These are phyloP conservation scores for Phragmites australis DNA, from an alignment of 176 grass and related monocot species.

Conservation along the genomic window DNA sequence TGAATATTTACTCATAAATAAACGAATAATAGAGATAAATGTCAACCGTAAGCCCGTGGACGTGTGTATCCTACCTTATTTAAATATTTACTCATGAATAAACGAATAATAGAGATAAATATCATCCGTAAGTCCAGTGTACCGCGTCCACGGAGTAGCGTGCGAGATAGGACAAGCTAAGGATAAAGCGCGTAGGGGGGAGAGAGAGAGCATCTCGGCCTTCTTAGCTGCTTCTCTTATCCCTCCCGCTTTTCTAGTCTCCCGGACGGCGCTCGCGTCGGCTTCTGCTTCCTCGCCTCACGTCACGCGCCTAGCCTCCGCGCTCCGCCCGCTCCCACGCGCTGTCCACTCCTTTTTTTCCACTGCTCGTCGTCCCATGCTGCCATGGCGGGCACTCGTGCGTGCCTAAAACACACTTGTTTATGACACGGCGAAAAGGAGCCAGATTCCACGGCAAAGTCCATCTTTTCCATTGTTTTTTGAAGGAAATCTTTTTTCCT, in stretches of 20 bases:
- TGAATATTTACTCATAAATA: too few species aligned
- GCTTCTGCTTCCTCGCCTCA: neutral
- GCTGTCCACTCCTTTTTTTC: constrained; percentile 15
- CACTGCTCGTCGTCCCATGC: too few species aligned
- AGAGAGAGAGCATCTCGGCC: constrained; percentile 18
- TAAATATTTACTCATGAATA: too few species aligned
- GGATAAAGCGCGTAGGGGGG: constrained; percentile 36
- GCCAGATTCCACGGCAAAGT: neutral
- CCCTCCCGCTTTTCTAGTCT: neutral
- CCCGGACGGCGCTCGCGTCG: constrained; percentile 25
- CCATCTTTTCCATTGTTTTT: neutral
- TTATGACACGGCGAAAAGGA: neutral
- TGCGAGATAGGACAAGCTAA: neutral
- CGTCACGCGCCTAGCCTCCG: constrained; percentile 12
- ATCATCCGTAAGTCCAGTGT: constrained; percentile 3
- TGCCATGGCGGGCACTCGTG: neutral
- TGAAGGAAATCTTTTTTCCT: too few species aligned
- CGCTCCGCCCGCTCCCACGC: constrained; percentile 7
- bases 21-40: too few species aligned
- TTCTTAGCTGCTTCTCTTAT: constrained; percentile 44
- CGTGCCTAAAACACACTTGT: neutral
- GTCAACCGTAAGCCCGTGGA: too few species aligned
- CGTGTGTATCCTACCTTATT: too few species aligned
- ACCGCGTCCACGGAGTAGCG: neutral
- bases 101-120: too few species aligned